Evolutionary conservation across 2,329 filamentous ascomycete genomes (phyloP).

Genomic region (Fusarium newnesense): DNA sequence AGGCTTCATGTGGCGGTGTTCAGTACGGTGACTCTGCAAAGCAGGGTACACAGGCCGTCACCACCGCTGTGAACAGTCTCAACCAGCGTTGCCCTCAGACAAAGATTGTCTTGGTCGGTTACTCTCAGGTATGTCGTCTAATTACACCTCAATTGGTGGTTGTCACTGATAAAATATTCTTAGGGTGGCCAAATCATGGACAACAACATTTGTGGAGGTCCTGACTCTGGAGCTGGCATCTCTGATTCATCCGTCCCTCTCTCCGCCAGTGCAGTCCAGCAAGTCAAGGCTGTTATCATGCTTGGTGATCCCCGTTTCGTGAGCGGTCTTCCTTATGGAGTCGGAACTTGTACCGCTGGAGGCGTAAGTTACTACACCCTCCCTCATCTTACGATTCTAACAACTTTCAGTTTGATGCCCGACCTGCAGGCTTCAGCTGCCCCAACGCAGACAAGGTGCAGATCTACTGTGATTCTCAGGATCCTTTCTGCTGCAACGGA

Average conservation of each 20-base stretch:
- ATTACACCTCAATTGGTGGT: not conserved
- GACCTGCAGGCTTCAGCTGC: conserved; percentile 67
- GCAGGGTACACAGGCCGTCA: conserved; percentile 68
- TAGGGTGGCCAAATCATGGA: conserved; percentile 73
- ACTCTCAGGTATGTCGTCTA: conserved; percentile 61
- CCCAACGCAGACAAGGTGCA: conserved; percentile 64
- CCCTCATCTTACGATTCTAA: rapidly evolving
- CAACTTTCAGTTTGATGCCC: conserved; percentile 65
- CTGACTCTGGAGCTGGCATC: conserved; percentile 58
- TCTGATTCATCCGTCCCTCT: conserved; percentile 56
- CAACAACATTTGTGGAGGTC: conserved; percentile 71
- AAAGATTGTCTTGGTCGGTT: conserved; percentile 69
- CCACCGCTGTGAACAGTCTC: conserved; percentile 67
- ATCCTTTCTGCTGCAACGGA: conserved; percentile 75
- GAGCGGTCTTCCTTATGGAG: conserved; percentile 65
- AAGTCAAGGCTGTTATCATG: conserved; percentile 72
- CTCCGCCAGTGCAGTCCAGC: conserved; percentile 58
- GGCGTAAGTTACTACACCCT: conserved; percentile 58
- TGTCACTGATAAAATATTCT: not conserved
- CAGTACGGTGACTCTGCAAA: conserved; percentile 69
- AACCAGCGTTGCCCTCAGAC: conserved; percentile 66
- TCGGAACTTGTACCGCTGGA: conserved; percentile 66
- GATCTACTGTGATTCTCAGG: conserved; percentile 72
- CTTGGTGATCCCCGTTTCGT: conserved; percentile 71
- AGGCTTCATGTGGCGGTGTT: conserved; percentile 65